phyloP scores from a whole-genome alignment of 139 green algal genomes.

The Parachlorella kessleri region DNA sequence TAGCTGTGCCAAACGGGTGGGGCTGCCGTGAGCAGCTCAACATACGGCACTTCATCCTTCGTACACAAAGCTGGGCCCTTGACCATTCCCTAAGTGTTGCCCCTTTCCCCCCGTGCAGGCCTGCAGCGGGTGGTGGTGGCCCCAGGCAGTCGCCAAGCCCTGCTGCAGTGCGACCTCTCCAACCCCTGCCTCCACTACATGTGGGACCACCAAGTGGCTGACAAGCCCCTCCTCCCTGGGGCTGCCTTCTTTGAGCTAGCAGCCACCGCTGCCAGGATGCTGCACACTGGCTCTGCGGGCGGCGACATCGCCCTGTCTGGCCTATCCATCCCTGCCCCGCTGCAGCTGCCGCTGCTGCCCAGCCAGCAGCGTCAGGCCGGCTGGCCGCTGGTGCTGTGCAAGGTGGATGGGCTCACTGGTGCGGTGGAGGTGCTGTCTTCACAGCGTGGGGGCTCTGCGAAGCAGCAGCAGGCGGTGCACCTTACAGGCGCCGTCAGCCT shows the following conservation, averaged over 20 bases:
- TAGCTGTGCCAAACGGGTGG: too few relatives aligned
- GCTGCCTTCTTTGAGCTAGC: slow-evolving; percentile 71
- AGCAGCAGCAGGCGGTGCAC: slow-evolving; percentile 61
- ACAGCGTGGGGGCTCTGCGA: slow-evolving; percentile 45
- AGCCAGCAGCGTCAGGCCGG: neutral
- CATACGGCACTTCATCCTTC: too few relatives aligned
- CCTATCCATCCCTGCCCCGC: slow-evolving; percentile 17
- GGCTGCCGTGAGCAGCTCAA: too few relatives aligned
- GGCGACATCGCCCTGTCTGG: neutral
- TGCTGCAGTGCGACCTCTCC: slow-evolving; percentile 15
- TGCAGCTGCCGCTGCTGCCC: slow-evolving; percentile 7
- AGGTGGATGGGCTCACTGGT: slow-evolving; percentile 5
- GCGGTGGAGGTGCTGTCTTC: slow-evolving; percentile 1
- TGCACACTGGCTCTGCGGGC: neutral
- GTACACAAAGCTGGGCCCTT: too few relatives aligned
- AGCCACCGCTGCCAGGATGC: slow-evolving; percentile 29
- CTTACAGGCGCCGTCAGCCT: slow-evolving; percentile 79
- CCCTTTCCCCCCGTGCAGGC: too few relatives aligned
- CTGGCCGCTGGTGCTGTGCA: neutral
- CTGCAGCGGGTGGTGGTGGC: neutral
- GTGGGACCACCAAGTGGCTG: slow-evolving; percentile 70
- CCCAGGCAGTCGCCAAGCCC: slow-evolving; percentile 5
- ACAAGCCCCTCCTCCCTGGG: slow-evolving; percentile 61
- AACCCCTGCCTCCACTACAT: slow-evolving; percentile 53
- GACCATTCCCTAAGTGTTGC: too few relatives aligned